Percentiles rank a stretch among this genome's conserved stretches.
These are phyloP conservation scores for Candida sanyaensis DNA, from an alignment of 1,139 yeast genomes.

Conservation along the genomic window DNA sequence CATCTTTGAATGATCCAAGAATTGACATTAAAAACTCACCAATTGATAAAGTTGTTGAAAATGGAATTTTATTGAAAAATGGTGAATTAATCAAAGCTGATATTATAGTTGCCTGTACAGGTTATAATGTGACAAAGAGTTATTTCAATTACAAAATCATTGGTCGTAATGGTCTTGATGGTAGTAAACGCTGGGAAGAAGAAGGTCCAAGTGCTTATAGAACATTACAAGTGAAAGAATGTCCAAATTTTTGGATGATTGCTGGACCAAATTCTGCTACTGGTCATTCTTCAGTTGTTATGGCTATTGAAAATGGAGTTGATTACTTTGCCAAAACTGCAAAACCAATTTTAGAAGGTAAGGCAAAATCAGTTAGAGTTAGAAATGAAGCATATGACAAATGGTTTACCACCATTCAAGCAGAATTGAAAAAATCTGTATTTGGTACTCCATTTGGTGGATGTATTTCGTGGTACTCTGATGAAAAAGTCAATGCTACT, in stretches of 20 bases:
- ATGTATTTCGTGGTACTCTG: slow-evolving; percentile 43
- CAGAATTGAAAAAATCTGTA: slow-evolving; percentile 29
- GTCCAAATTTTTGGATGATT: slow-evolving; percentile 39
- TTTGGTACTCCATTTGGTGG: slow-evolving; percentile 47
- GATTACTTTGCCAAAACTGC: slow-evolving; percentile 27
- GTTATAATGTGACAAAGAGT: slow-evolving; percentile 30
- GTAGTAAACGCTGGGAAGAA: slow-evolving; percentile 27
- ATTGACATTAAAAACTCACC: slow-evolving; percentile 26
- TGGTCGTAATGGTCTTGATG: slow-evolving; percentile 29
- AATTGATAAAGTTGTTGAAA: slow-evolving; percentile 29
- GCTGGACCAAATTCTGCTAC: slow-evolving; percentile 49
- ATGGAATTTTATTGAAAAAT: slow-evolving; percentile 30
- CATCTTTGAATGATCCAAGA: slow-evolving; percentile 34
- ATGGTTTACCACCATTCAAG: slow-evolving; percentile 36
- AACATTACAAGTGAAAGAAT: slow-evolving; percentile 33
- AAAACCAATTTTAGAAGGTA: slow-evolving; percentile 30
- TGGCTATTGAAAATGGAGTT: slow-evolving; percentile 42
- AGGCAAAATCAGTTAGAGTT: slow-evolving; percentile 30
- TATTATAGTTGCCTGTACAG: slow-evolving; percentile 48
- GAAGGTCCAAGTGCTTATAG: slow-evolving; percentile 40
- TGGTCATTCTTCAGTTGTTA: slow-evolving; percentile 46
- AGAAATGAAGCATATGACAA: slow-evolving; percentile 35
- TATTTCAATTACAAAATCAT: slow-evolving; percentile 21
- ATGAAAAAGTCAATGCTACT: slow-evolving; percentile 30
- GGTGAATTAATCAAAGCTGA: slow-evolving; percentile 37